Evolutionary conservation across 495 filamentous ascomycete genomes (phyloP).

Genomic region (Tuber aestivum): DNA sequence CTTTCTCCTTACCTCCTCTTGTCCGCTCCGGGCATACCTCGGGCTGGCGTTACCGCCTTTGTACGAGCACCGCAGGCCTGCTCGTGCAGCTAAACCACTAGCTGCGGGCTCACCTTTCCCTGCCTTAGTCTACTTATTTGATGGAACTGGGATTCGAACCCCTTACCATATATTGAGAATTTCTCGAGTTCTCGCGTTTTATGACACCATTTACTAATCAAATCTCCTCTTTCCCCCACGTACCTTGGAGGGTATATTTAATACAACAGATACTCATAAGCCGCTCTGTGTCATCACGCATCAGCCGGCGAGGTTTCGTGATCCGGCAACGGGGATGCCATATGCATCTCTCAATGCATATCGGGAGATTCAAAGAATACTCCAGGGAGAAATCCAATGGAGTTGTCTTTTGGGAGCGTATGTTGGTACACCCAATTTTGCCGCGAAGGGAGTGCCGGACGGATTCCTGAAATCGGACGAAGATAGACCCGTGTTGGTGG

Average conservation of each 20-base stretch:
- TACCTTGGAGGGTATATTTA: slow-evolving; percentile 15
- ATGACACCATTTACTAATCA: background rate
- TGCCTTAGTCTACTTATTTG: background rate
- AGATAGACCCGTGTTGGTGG: background rate
- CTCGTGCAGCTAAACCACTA: background rate
- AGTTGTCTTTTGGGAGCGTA: slow-evolving; percentile 70
- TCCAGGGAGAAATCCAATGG: slow-evolving; percentile 63
- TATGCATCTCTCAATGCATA: slow-evolving; percentile 72
- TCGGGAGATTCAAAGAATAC: slow-evolving; percentile 61
- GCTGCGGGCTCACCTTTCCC: background rate
- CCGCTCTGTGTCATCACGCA: slow-evolving; percentile 72
- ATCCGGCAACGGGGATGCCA: slow-evolving; percentile 68
- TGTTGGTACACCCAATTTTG: slow-evolving; percentile 51
- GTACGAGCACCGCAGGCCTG: background rate
- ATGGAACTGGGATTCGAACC: background rate
- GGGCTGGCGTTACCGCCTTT: background rate
- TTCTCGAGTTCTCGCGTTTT: background rate
- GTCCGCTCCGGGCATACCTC: background rate
- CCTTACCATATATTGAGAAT: background rate
- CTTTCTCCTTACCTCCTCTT: background rate
- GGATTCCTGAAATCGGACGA: slow-evolving; percentile 40
- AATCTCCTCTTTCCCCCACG: background rate
- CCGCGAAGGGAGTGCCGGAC: slow-evolving; percentile 42
- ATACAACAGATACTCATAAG: slow-evolving; percentile 48
- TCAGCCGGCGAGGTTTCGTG: slow-evolving; percentile 67